phyloP scores from a whole-genome alignment of 1,284 basidiomycete species.

The Amylostereum chailletii region DNA sequence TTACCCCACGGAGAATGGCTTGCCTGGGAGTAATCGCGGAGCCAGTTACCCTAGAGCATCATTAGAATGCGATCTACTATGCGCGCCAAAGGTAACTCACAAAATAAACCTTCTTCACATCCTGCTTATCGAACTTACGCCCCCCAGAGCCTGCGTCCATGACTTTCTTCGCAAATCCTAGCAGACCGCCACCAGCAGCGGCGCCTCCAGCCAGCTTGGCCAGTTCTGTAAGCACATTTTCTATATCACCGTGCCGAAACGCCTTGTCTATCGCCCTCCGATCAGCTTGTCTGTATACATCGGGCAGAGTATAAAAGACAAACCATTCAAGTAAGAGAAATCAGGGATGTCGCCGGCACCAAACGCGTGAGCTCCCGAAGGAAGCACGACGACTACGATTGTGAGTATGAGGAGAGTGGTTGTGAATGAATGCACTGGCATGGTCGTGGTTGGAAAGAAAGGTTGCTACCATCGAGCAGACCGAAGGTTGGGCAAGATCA shows the following conservation, averaged over 20 bases:
- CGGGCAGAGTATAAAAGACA: constrained; percentile 10
- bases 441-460: not conserved
- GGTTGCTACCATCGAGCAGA: not conserved
- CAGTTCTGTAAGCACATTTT: constrained; percentile 47
- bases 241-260: constrained; percentile 71
- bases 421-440: constrained; percentile 7
- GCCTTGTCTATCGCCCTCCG: constrained; percentile 43
- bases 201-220: constrained; percentile 47
- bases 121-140: constrained; percentile 49
- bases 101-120: constrained; percentile 60
- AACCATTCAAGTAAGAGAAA: constrained; percentile 51
- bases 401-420: constrained; percentile 8
- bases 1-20: not conserved
- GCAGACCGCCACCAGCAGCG: constrained; percentile 35
- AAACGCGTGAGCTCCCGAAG: constrained; percentile 40
- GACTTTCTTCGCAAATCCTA: constrained; percentile 41
- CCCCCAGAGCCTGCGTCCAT: constrained; percentile 36
- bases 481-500: too few species aligned
- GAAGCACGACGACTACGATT: constrained; percentile 29
- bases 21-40: constrained; percentile 56
- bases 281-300: constrained; percentile 7
- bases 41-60: constrained; percentile 47
- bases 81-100: constrained; percentile 26
- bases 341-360: constrained; percentile 57
- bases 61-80: not conserved